Evolutionary conservation across 2,329 filamentous ascomycete species (phyloP).

Genomic region (Phaeosphaeriaceae sp.): DNA sequence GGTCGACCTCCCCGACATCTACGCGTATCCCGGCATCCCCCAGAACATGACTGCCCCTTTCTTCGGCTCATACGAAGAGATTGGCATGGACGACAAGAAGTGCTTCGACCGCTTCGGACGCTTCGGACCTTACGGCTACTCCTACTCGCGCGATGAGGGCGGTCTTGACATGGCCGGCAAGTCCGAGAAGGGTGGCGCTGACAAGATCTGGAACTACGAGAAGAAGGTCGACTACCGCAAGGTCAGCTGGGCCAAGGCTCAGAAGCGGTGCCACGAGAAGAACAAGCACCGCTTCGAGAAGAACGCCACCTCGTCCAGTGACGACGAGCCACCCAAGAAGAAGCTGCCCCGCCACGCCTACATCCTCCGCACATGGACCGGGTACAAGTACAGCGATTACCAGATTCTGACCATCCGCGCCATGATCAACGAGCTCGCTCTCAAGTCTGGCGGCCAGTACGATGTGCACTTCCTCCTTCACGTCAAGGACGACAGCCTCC

Average conservation of each 20-base stretch:
- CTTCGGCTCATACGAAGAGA: conserved; percentile 57
- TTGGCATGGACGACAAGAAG: conserved; percentile 56
- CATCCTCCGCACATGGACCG: conserved; percentile 83
- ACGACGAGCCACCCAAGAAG: conserved; percentile 47
- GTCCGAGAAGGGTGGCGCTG: conserved; percentile 53
- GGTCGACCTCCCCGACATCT: conserved; percentile 66
- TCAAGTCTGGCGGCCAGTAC: conserved; percentile 85
- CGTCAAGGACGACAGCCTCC: conserved; percentile 76
- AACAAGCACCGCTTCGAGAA: conserved; percentile 56
- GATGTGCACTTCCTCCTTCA: conserved; percentile 86
- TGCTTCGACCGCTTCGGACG: conserved; percentile 61
- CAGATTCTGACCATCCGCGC: conserved; percentile 83
- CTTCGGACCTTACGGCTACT: conserved; percentile 59
- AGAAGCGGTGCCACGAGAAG: conserved; percentile 57
- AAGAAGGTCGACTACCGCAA: conserved; percentile 56
- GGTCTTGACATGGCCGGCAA: conserved; percentile 58
- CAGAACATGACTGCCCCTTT: conserved; percentile 57
- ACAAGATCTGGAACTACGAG: conserved; percentile 58
- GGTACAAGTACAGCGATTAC: conserved; percentile 78
- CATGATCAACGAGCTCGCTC: conserved; percentile 80
- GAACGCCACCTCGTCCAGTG: conserved; percentile 32
- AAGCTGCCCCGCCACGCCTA: conserved; percentile 73
- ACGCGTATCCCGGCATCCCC: conserved; percentile 66
- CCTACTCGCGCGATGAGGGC: conserved; percentile 53
- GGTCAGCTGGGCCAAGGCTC: conserved; percentile 58